Conservation (phyloP, 2,329 filamentous ascomycete species). For the Penicillium sp. region DNA sequence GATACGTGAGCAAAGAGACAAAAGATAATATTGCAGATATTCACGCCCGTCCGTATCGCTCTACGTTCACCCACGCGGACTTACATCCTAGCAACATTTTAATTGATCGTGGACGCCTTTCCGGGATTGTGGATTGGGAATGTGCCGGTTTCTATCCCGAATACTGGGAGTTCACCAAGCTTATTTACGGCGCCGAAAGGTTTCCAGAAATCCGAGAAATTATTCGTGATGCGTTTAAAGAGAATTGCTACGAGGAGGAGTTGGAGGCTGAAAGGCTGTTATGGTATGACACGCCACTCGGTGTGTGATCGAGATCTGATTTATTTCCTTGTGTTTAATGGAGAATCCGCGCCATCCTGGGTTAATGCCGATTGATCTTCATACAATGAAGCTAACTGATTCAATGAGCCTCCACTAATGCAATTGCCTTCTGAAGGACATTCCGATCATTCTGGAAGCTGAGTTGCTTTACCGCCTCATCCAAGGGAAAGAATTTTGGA, state of each 20-base stretch:
- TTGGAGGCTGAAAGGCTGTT: conserved; percentile 8
- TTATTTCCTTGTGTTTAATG: too few relatives aligned
- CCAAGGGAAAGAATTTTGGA: too few relatives aligned
- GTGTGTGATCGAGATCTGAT: not conserved
- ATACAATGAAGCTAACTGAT: too few relatives aligned
- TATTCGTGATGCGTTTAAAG: conserved; percentile 6
- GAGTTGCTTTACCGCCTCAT: too few relatives aligned
- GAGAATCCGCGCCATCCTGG: too few relatives aligned
- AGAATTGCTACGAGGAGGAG: conserved; percentile 11
- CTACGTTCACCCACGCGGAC: conserved; percentile 22
- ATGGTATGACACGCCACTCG: conserved; percentile 8
- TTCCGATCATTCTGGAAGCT: too few relatives aligned
- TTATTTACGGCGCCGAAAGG: conserved; percentile 12
- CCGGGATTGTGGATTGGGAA: conserved; percentile 28
- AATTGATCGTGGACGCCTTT: conserved; percentile 16
- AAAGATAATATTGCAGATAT: conserved; percentile 2
- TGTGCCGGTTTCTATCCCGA: conserved; percentile 22
- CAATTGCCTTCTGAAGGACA: too few relatives aligned
- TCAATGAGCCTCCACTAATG: too few relatives aligned
- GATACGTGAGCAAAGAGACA: conserved; percentile 3
- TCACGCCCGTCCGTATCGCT: conserved; percentile 5
- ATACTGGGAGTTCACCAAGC: conserved; percentile 28
- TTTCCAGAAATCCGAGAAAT: conserved; percentile 2
- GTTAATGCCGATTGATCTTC: too few relatives aligned
- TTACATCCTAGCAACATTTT: conserved; percentile 9